Conservation (phyloP, 768 basidiomycete genomes). For the Phanerodontia chrysosporium region DNA sequence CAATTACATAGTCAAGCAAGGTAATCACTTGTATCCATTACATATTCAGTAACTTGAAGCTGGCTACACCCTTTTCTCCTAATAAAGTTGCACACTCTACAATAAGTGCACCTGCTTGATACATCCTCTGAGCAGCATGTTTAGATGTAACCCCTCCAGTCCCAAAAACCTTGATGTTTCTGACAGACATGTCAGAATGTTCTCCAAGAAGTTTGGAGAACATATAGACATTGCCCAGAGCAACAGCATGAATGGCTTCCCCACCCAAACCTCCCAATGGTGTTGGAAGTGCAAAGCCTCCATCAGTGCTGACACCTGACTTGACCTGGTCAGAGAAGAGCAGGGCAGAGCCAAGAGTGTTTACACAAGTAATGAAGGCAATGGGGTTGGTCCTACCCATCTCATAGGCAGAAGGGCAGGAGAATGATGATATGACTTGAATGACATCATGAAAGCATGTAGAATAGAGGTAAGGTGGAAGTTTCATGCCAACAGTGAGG, state of each 20-base stretch:
- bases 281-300: slow-evolving; percentile 56
- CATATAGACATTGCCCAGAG: slow-evolving; percentile 73
- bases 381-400: slow-evolving; percentile 39
- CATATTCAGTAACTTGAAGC: slow-evolving; percentile 27
- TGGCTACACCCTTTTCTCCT: slow-evolving; percentile 35
- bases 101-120: slow-evolving; percentile 65
- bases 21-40: too few relatives aligned
- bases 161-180: slow-evolving; percentile 60
- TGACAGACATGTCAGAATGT: slow-evolving; percentile 38
- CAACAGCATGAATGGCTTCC: slow-evolving; percentile 66
- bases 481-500: slow-evolving; percentile 70
- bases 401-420: slow-evolving; percentile 14
- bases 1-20: too few relatives aligned
- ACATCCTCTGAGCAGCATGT: slow-evolving; percentile 63
- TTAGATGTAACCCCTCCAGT: slow-evolving; percentile 75
- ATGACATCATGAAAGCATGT: slow-evolving; percentile 59
- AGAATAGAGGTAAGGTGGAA: slow-evolving; percentile 68
- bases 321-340: slow-evolving; percentile 54
- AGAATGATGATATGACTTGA: slow-evolving; percentile 39
- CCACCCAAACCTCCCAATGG: slow-evolving; percentile 73
- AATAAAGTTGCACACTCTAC: slow-evolving; percentile 62
- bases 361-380: slow-evolving; percentile 76
- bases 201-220: slow-evolving; percentile 50
- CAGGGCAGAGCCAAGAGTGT: slow-evolving; percentile 71
- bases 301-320: slow-evolving; percentile 8